Conservation (phyloP, 2,329 filamentous ascomycete species). For the Xenosphaeropsis pyriputrescens region DNA sequence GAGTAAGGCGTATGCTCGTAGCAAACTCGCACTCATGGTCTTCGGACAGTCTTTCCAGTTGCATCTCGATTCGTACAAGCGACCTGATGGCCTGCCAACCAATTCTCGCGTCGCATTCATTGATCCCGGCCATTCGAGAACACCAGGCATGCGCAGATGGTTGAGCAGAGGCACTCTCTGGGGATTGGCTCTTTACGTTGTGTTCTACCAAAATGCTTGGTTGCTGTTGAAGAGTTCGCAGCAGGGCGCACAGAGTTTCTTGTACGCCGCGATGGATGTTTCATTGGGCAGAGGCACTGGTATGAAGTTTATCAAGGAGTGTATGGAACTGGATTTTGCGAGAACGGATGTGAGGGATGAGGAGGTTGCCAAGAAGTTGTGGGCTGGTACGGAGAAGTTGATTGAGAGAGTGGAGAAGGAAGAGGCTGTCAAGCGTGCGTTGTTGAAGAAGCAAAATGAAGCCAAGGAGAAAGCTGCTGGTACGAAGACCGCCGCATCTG, state of each 20-base stretch:
- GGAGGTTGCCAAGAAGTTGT: conserved; percentile 66
- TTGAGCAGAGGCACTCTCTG: conserved; percentile 70
- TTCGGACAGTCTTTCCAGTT: conserved; percentile 89
- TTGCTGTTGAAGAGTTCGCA: conserved; percentile 72
- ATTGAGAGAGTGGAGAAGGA: conserved; percentile 73
- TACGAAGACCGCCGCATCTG: conserved; percentile 21
- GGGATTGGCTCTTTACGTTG: conserved; percentile 63
- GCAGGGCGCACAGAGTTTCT: conserved; percentile 74
- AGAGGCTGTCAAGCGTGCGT: conserved; percentile 39
- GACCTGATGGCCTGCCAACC: conserved; percentile 70
- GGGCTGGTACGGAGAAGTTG: conserved; percentile 77
- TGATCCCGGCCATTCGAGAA: conserved; percentile 74
- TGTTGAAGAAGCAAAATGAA: conserved; percentile 22
- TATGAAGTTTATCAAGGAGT: conserved; percentile 77
- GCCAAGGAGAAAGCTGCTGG: conserved; percentile 5
- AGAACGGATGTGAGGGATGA: conserved; percentile 67
- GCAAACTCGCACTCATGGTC: conserved; percentile 69
- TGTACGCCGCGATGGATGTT: conserved; percentile 76
- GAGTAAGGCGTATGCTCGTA: conserved; percentile 43
- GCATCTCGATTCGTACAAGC: conserved; percentile 69
- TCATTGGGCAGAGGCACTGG: conserved; percentile 48
- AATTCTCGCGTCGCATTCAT: conserved; percentile 75
- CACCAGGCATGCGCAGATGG: conserved; percentile 78
- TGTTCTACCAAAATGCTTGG: conserved; percentile 73
- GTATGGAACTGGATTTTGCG: conserved; percentile 57